Percentiles rank a stretch among this genome's conserved stretches.
These are phyloP conservation scores for Aquilaria yunnanensis DNA, from an alignment of 345 rosid genomes.

Conservation along the genomic window DNA sequence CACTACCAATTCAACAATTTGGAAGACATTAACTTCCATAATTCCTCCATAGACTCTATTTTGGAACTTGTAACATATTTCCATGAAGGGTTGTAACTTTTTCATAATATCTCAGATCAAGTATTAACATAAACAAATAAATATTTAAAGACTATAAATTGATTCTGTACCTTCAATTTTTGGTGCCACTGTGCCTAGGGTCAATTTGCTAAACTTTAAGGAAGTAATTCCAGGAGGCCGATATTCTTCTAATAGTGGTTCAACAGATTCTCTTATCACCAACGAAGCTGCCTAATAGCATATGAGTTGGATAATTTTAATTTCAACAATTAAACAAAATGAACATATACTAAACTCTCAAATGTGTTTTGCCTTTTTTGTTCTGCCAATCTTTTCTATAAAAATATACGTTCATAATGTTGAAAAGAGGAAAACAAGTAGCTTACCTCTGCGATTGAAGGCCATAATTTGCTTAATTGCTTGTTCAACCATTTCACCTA, in stretches of 20 bases:
- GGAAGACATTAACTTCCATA: not conserved
- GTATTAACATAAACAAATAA: too few relatives aligned
- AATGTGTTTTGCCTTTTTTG: too few relatives aligned
- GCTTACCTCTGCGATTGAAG: constrained; percentile 89
- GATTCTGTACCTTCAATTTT: constrained; percentile 82
- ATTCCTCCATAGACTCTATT: not conserved
- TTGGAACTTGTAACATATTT: too few relatives aligned
- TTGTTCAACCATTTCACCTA: constrained; percentile 99
- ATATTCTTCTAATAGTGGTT: constrained; percentile 92
- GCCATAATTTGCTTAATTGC: constrained; percentile 92
- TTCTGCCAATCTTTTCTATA: too few relatives aligned
- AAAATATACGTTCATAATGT: too few relatives aligned
- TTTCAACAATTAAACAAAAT: not conserved
- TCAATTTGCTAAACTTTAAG: constrained; percentile 76
- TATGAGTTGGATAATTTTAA: not conserved
- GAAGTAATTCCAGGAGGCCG: constrained; percentile 96
- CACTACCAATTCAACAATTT: not conserved
- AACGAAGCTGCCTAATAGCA: constrained; percentile 18
- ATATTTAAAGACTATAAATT: not conserved
- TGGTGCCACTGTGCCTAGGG: constrained; percentile 94
- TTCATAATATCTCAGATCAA: too few relatives aligned
- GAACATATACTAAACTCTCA: too few relatives aligned
- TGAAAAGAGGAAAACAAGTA: constrained; percentile 11
- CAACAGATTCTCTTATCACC: constrained; percentile 93
- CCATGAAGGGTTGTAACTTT: too few relatives aligned